Percentiles rank a stretch among this genome's conserved stretches.
These are phyloP conservation scores for Mortierella sp. DNA, from an alignment of 371 early-diverging fungal species.

Conservation along the genomic window DNA sequence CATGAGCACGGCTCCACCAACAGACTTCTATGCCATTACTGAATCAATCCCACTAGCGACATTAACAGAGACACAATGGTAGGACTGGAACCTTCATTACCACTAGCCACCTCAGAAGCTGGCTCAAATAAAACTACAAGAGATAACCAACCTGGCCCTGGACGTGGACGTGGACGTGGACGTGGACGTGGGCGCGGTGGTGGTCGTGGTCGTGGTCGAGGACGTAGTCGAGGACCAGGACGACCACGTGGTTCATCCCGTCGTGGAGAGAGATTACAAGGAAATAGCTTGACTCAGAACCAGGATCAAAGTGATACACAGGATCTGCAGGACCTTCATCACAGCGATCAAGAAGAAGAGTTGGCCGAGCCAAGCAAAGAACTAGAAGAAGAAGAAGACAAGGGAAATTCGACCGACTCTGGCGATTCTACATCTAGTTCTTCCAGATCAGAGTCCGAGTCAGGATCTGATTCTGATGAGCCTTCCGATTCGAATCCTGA, in stretches of 20 bases:
- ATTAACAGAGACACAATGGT: not conserved
- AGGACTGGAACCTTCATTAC: not conserved
- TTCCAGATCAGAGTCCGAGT: no score
- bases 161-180: conserved; percentile 15
- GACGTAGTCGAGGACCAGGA: conserved; percentile 6
- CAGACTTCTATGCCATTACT: not conserved
- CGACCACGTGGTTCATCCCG: conserved; percentile 7
- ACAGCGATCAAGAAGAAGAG: not conserved
- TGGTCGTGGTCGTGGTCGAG: conserved; percentile 21
- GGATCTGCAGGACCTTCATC: not conserved
- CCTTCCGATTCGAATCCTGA: no score
- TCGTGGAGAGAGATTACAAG: not conserved
- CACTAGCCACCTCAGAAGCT: no score
- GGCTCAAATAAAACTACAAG: no score
- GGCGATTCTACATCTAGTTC: no score
- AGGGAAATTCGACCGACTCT: not conserved
- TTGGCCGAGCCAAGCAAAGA: not conserved
- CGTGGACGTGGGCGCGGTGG: conserved; percentile 2
- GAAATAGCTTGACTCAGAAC: no score
- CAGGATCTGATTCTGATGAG: no score
- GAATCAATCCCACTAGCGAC: not conserved
- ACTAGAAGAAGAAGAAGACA: not conserved
- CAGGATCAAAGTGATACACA: no score
- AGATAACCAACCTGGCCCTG: not conserved
- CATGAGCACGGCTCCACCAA: not conserved